Base-by-base conservation (phyloP, 2,329 filamentous ascomycete genomes). In the Alternaria rosae region DNA sequence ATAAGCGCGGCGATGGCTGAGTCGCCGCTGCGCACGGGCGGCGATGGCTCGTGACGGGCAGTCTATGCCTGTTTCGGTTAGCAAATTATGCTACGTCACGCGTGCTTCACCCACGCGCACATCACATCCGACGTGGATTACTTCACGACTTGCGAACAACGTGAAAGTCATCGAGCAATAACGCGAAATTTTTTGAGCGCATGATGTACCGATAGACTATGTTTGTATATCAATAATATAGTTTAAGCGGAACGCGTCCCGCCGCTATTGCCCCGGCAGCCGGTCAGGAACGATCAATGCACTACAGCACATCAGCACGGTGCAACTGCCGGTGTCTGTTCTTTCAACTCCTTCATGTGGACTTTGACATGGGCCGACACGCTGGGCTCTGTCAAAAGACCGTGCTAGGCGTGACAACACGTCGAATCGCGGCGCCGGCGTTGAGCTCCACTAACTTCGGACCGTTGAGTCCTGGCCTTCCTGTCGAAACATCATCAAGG, bases 1-100 rank as follows among this genome's bases (percentile, higher is more conserved):
- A 59, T 59, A 57, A 62, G 62, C 45, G 55, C 57, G 57, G 62
- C 50, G 65, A 64, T 62, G 64, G 65, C 56, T 67, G 59, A 61
- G 62, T 68, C 57, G 65, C 59, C 67, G 67, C 65, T 30, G 50
- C 64, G 66, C 66, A 66, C 64, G 59, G 59, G n/a, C 59, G 44
- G 57, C 13, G 44, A 41, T 54, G 56, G 62, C 67, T 64, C 67
- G 62, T 67, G 67, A 66, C 32, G 21, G 20, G 3, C 7, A 20
- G 25, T 57, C 65, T 67, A 65, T 15, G 28, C 7, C 56, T 15
- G 20, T 28, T 13, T n/a, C n/a, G 44, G 26, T 32, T 55, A 56
- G 57, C 15, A 8, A 3, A 11, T 21, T 5, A 35, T 21, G 38
- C 51, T 53, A 64, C 62, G 58, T 61, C 58, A 64, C 57, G 45